Percentiles rank a stretch among this genome's conserved stretches.
phyloP scores from a whole-genome alignment of 2,329 filamentous ascomycete genomes.

The Fusarium proliferatum region DNA sequence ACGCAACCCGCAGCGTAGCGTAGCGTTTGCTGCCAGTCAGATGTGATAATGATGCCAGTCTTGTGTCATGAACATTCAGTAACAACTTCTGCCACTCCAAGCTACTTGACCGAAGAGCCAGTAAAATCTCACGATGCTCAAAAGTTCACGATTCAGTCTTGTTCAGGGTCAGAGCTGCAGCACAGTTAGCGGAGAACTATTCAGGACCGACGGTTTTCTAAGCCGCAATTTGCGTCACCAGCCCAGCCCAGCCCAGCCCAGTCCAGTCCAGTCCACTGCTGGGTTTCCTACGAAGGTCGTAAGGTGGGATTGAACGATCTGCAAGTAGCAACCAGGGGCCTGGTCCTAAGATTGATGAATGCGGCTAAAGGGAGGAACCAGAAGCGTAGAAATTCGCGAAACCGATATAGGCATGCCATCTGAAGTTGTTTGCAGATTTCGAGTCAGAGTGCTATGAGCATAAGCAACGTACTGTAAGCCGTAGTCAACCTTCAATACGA shows the following conservation, averaged over 20 bases:
- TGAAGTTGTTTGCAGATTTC: not conserved
- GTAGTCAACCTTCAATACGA: not conserved
- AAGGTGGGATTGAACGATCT: conserved; percentile 44
- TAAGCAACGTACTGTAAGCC: not conserved
- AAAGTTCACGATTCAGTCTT: conserved; percentile 10
- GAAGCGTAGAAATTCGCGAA: conserved; percentile 26
- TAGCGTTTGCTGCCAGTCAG: conserved; percentile 28
- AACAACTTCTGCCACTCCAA: conserved; percentile 21
- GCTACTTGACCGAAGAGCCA: conserved; percentile 21
- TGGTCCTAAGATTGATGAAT: conserved; percentile 35
- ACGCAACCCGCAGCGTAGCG: conserved; percentile 5
- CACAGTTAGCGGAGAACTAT: conserved; percentile 17
- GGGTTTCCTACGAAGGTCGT: conserved; percentile 32
- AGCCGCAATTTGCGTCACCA: conserved; percentile 41
- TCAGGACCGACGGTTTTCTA: conserved; percentile 6
- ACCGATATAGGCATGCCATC: not conserved
- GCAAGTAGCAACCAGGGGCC: conserved; percentile 43
- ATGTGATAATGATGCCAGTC: conserved; percentile 43
- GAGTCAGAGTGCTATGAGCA: conserved; percentile 7
- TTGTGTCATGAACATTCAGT: conserved; percentile 42
- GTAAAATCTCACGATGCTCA: conserved; percentile 20
- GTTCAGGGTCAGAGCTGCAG: conserved; percentile 5
- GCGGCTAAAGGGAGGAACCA: conserved; percentile 36
- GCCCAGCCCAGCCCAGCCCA: conserved; percentile 10
- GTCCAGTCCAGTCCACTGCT: conserved; percentile 29